Evolutionary conservation across 768 basidiomycete species (phyloP).

Genomic region (Kwoniella bestiolae): DNA sequence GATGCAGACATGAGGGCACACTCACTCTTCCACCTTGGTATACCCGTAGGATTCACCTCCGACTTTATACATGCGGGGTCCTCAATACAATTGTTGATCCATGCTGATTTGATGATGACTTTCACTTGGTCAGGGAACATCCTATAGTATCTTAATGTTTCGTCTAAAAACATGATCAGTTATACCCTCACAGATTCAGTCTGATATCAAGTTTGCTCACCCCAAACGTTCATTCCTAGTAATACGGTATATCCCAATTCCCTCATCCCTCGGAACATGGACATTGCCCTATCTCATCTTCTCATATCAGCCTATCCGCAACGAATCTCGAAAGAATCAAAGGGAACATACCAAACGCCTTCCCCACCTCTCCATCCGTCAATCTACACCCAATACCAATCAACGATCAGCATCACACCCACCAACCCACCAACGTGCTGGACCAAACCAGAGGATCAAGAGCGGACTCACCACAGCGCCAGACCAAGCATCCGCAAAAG

Average conservation of each 20-base stretch:
- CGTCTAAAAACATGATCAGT: neutral
- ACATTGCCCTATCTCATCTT: neutral
- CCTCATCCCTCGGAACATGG: constrained; percentile 10
- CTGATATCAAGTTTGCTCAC: neutral
- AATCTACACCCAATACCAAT: neutral
- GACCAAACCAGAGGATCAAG: too few species aligned
- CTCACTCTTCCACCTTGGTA: constrained; percentile 14
- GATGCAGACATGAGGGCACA: neutral
- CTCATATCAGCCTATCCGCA: neutral
- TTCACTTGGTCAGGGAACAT: constrained; percentile 13
- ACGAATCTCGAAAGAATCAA: neutral
- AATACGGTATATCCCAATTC: constrained; percentile 6
- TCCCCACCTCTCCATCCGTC: constrained; percentile 10
- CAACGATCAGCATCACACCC: neutral
- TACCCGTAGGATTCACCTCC: constrained; percentile 5
- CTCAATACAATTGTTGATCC: constrained; percentile 10
- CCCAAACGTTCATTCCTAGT: constrained; percentile 9
- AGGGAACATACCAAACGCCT: constrained; percentile 7
- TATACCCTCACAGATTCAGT: neutral
- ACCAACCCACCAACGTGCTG: neutral
- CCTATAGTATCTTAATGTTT: constrained; percentile 1
- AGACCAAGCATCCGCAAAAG: constrained; percentile 1
- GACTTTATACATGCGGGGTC: constrained; percentile 1
- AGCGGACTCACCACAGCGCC: neutral
- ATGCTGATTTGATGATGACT: constrained; percentile 13